A percentile compares a stretch with the other conserved stretches of the same genome.
phyloP scores from a whole-genome alignment of 495 filamentous ascomycete genomes.

The Ramalina peruviana region DNA sequence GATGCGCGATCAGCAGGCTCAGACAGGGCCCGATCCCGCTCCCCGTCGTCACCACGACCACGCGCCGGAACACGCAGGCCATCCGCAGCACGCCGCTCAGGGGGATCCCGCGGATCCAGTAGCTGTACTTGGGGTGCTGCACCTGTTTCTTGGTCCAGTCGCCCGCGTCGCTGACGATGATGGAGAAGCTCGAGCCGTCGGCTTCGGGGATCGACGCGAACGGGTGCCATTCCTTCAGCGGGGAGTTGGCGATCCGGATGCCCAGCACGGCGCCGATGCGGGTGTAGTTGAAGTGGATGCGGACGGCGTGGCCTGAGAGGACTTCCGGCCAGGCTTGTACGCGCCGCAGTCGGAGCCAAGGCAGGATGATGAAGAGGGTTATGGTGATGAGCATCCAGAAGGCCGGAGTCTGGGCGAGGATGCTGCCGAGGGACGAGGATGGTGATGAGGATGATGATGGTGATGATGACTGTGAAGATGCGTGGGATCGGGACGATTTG shows the following conservation, averaged over 20 bases:
- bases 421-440: slow-evolving; percentile 15
- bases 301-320: slow-evolving; percentile 51
- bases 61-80: slow-evolving; percentile 50
- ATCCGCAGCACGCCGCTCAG: slow-evolving; percentile 60
- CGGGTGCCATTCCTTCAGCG: slow-evolving; percentile 64
- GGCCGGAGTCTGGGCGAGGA: slow-evolving; percentile 39
- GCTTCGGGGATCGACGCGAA: slow-evolving; percentile 54
- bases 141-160: slow-evolving; percentile 64
- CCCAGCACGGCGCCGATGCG: slow-evolving; percentile 28
- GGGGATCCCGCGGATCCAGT: slow-evolving; percentile 41
- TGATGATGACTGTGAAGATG: slow-evolving; percentile 8
- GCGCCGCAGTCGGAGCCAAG: slow-evolving; percentile 52
- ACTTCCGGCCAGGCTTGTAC: slow-evolving; percentile 44
- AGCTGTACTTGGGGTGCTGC: slow-evolving; percentile 34
- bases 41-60: slow-evolving; percentile 69
- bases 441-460: too few species aligned
- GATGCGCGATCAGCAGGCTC: slow-evolving; percentile 32
- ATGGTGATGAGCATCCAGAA: slow-evolving; percentile 56
- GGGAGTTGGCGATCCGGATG: slow-evolving; percentile 37
- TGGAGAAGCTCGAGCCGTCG: slow-evolving; percentile 44
- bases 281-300: slow-evolving; percentile 50
- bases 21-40: slow-evolving; percentile 67
- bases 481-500: slow-evolving; percentile 13
- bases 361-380: slow-evolving; percentile 45
- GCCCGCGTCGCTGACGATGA: slow-evolving; percentile 67